Base-by-base conservation (phyloP, 2,329 filamentous ascomycete species). In the Neopestalotiopsis rosae region DNA sequence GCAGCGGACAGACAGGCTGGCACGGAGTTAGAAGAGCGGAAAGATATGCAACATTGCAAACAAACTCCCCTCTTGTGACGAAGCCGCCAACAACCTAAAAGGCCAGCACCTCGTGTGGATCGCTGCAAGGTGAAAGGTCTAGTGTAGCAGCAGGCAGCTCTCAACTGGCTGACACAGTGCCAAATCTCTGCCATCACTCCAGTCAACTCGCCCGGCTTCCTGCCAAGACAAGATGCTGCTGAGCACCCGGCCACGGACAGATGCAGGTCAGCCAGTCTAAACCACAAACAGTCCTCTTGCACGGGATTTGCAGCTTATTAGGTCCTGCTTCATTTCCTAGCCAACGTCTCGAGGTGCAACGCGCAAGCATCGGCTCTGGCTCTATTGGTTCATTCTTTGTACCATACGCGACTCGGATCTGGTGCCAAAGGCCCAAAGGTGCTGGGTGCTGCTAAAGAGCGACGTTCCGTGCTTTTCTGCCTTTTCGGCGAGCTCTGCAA, bases 61-160 rank as follows among this genome's bases (percentile, higher is more conserved):
- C 64, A 66, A 66, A 66, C 57, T 52, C 20, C 28, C 64, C 57
- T 40, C 24, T 62, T 67, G 61, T 67, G 58, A 67, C 66, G 66
- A 62, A 56, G 61, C 57, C 58, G 58, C 42, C 58, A 28, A 45
- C 28, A 62, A 56, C 58, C 30, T 49, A 17, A 34, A 45, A 14
- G 59, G 59, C 59, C 34, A 62, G n/a, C 30, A 13, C 34, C 34
- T 38, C 34, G 12, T 62, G 59, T 62, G 59, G 57, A 59, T 52
- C 20, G 45, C 57, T 59, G 28, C 59, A 62, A 20, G 59, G 59
- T 62, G 30, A 17, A 17, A 62, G 17, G n/a, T 38, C 34, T 38
- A 38, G 34, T 38, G 34, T 38, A 38, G 34, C 2, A 10, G 10
- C 34, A 28, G 24, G 24, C 24, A 28, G 24, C 24, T 28, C 24